These are phyloP conservation scores for Ampelomyces quisqualis DNA, from an alignment of 2,329 filamentous ascomycete genomes.

Conservation along the genomic window DNA sequence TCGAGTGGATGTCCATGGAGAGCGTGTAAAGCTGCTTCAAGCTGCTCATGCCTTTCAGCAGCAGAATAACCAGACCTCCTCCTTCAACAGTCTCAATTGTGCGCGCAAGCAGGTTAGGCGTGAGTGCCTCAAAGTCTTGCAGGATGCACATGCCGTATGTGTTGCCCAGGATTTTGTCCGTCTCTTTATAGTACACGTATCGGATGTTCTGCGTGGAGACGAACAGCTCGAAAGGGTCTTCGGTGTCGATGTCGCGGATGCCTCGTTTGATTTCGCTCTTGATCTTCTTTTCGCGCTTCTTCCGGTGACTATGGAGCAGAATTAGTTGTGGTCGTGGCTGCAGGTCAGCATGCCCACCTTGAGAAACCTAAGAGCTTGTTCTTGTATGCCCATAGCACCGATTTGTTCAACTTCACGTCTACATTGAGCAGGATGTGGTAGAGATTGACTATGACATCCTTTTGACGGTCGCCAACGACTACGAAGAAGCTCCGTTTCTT, in stretches of 20 bases:
- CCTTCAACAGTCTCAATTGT: conserved; percentile 98
- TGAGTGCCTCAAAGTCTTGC: conserved; percentile 96
- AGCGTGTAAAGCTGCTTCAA: conserved; percentile 95
- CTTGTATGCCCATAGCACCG: conserved; percentile 97
- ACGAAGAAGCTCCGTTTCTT: conserved; percentile 99
- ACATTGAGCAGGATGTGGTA: conserved; percentile 91
- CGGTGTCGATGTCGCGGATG: conserved; percentile 84
- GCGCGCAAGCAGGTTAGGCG: conserved; percentile 90
- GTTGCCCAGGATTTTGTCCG: conserved; percentile 96
- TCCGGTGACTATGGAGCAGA: conserved; percentile 94
- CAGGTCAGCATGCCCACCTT: too few relatives aligned
- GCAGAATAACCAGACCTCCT: conserved; percentile 82
- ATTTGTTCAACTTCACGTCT: conserved; percentile 93
- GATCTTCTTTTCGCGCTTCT: conserved; percentile 98
- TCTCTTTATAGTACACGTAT: conserved; percentile 99
- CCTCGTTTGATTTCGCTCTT: conserved; percentile 97
- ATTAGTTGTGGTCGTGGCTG: too few relatives aligned
- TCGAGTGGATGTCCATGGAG: conserved; percentile 95
- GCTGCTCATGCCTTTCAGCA: conserved; percentile 95
- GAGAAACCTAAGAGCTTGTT: conserved; percentile 94
- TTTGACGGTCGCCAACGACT: conserved; percentile 88
- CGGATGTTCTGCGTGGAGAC: conserved; percentile 95
- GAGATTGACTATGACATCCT: conserved; percentile 93
- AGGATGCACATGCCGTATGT: conserved; percentile 98
- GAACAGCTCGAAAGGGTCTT: conserved; percentile 97